These are phyloP conservation scores for Lactarius sanguifluus DNA, from an alignment of 768 basidiomycete genomes.

Conservation along the genomic window DNA sequence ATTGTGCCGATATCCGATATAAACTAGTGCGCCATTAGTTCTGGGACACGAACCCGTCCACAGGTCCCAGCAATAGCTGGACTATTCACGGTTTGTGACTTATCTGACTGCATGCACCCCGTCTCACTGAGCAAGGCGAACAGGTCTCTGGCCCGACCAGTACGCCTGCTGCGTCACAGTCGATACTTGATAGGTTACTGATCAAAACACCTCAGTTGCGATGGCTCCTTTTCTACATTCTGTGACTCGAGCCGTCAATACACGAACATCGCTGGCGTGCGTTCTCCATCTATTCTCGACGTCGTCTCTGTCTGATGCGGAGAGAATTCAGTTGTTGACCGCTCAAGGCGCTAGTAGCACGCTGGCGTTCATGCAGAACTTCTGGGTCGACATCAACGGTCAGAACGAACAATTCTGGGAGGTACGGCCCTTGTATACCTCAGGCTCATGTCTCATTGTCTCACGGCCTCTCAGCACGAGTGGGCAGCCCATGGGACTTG, in stretches of 20 bases:
- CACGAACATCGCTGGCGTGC: slow-evolving; percentile 44
- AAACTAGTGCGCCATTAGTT: slow-evolving; percentile 44
- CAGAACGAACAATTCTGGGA: slow-evolving; percentile 67
- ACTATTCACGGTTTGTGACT: slow-evolving; percentile 63
- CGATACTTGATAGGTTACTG: neutral
- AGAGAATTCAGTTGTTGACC: slow-evolving; percentile 47
- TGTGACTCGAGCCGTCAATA: slow-evolving; percentile 49
- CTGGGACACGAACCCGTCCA: slow-evolving; percentile 67
- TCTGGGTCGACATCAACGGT: slow-evolving; percentile 63
- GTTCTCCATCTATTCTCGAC: neutral
- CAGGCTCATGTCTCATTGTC: neutral
- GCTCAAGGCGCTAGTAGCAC: slow-evolving; percentile 59
- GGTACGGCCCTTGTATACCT: slow-evolving; percentile 39
- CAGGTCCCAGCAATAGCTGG: slow-evolving; percentile 67
- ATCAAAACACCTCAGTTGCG: slow-evolving; percentile 46
- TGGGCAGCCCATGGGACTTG: slow-evolving; percentile 69
- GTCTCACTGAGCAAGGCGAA: slow-evolving; percentile 19
- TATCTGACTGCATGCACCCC: neutral
- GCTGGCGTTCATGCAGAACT: slow-evolving; percentile 59
- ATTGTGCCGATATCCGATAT: neutral
- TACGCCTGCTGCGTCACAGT: slow-evolving; percentile 33
- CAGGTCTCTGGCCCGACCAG: slow-evolving; percentile 70
- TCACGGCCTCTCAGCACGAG: slow-evolving; percentile 48
- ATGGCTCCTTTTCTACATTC: slow-evolving; percentile 41
- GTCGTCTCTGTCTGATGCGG: slow-evolving; percentile 3